Base-by-base conservation (phyloP, 164 flowering plant species). In the Aristolochia contorta region DNA sequence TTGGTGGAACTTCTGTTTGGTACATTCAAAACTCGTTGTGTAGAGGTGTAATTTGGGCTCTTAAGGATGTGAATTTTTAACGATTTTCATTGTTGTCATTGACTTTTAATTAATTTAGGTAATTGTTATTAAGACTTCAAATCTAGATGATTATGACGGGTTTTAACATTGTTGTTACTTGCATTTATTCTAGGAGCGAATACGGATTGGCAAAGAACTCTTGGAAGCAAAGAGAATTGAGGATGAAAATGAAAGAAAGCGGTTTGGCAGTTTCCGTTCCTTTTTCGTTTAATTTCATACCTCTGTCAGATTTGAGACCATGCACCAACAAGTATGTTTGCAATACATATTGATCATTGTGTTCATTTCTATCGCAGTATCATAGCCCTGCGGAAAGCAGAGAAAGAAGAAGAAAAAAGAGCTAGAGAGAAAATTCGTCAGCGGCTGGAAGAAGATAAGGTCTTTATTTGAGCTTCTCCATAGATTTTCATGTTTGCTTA, bases 401-500 rank as follows among this genome's bases (percentile, higher is more conserved):
- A 94, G 74, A 94, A 94, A 77, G 99, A 87, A 46, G 99, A 94
- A 75, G 99, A 91, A 75, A 80, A 74, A 75, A 85, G 86, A 79
- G 99, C 99, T 25, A 83, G 96, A 71, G 99, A 94, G 65, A 94
- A 87, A 77, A 89, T 91, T 54, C 97, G 93, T 67, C 93, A 89
- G 75, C 86, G 88, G 63, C 60, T 94, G 72, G 99, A 91, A 75
- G 99, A 91, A 74, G 99, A 94, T 77, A 94, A 86, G 96, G 97
- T 94, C 24, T 54, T 22, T 23, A 37, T 37, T 37, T 37, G 43
- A 37, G 12, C 43, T 37, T 6, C 7, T 37, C 43, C 43, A 37
- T 3, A 37, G 7, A 37, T 3, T 37, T 37, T 37, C 43, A 3
- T 4, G 12, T 8, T 37, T 37, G 43, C 3, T 37, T 3, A 37